These are phyloP conservation scores for Pseudogymnoascus sp. DNA, from an alignment of 2,329 filamentous ascomycete genomes.

Conservation along the genomic window DNA sequence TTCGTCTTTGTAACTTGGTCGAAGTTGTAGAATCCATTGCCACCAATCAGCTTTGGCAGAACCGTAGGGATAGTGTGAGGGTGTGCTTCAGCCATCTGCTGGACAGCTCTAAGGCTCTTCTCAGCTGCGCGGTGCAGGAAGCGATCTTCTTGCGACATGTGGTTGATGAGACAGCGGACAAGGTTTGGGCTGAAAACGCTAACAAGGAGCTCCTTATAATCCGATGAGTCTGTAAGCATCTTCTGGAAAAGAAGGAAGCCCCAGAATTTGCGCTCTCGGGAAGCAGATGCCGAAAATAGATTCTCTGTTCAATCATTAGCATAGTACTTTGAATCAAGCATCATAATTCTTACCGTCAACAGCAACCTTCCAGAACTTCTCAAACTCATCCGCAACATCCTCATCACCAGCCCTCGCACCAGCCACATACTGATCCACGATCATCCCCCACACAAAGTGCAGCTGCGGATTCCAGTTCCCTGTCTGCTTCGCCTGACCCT, in stretches of 20 bases:
- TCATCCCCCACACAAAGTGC: conserved; percentile 81
- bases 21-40: conserved; percentile 68
- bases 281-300: conserved; percentile 74
- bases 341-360: conserved; percentile 65
- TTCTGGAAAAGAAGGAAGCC: conserved; percentile 84
- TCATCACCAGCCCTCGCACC: conserved; percentile 26
- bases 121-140: conserved; percentile 74
- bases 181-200: conserved; percentile 77
- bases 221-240: conserved; percentile 52
- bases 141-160: conserved; percentile 68
- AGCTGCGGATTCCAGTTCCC: conserved; percentile 74
- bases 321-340: background rate
- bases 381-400: conserved; percentile 43
- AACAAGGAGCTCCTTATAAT: conserved; percentile 42
- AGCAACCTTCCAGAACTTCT: conserved; percentile 76
- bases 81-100: conserved; percentile 55
- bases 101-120: conserved; percentile 66
- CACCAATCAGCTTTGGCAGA: conserved; percentile 61
- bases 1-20: conserved; percentile 82
- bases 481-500: conserved; percentile 40
- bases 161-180: conserved; percentile 74
- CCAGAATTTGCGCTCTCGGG: conserved; percentile 83
- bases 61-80: conserved; percentile 54
- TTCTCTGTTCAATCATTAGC: conserved; percentile 50
- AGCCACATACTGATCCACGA: conserved; percentile 52